Conservation (phyloP, 2,329 filamentous ascomycete genomes). For the Aureobasidium lini region DNA sequence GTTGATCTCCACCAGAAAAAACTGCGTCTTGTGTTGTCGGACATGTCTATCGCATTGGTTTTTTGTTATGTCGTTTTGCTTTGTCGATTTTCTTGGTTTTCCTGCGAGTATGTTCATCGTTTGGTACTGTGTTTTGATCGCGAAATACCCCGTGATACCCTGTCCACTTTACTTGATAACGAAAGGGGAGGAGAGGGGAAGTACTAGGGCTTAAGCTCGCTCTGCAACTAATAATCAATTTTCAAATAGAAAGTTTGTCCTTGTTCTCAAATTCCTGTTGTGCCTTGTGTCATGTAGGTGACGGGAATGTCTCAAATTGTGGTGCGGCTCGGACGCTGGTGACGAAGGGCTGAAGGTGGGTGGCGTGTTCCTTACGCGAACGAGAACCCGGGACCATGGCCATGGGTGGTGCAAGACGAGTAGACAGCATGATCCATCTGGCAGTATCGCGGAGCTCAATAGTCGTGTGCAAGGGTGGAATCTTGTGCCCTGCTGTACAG, state of each 20-base stretch:
- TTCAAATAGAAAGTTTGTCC: conserved; percentile 3
- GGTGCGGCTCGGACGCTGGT: neutral
- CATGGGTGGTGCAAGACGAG: neutral
- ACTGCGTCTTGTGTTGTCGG: conserved; percentile 9
- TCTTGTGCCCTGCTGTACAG: neutral
- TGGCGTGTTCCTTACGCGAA: neutral
- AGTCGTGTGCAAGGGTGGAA: neutral
- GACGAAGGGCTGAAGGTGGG: neutral
- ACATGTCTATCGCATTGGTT: conserved; percentile 2
- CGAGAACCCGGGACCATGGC: neutral
- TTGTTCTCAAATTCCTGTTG: neutral
- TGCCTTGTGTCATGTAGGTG: neutral
- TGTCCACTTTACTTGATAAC: conserved; percentile 9
- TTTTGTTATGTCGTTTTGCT: conserved; percentile 14
- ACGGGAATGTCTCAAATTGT: neutral
- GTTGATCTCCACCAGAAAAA: neutral
- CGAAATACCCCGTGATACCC: conserved; percentile 18
- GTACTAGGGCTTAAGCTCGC: conserved; percentile 4
- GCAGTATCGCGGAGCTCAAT: neutral
- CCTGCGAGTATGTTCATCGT: conserved; percentile 9
- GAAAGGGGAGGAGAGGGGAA: conserved; percentile 5
- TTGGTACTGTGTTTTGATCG: conserved; percentile 13
- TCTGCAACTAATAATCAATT: conserved; percentile 10
- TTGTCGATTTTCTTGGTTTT: conserved; percentile 16
- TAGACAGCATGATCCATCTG: neutral